Conservation (phyloP, 2,329 filamentous ascomycete species). For the Talaromyces atroroseus region DNA sequence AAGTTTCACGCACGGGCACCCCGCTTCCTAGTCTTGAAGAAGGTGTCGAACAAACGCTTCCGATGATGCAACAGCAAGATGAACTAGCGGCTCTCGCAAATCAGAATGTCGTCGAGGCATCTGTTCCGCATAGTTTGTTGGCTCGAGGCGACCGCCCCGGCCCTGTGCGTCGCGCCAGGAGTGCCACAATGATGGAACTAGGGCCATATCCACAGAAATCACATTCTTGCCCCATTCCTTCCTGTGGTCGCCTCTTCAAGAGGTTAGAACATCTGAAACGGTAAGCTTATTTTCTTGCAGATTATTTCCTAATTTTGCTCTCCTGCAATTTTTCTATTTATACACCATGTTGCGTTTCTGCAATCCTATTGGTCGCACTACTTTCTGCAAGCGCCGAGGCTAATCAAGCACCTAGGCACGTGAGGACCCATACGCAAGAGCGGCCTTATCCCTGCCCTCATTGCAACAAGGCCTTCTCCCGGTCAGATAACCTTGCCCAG, state of each 20-base stretch:
- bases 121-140: conserved; percentile 52
- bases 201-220: conserved; percentile 96
- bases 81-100: conserved; percentile 60
- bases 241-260: conserved; percentile 96
- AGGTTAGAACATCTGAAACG: conserved; percentile 97
- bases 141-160: conserved; percentile 59
- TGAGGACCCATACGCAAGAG: conserved; percentile 98
- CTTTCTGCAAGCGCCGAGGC: conserved; percentile 46
- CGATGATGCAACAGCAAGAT: conserved; percentile 48
- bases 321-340: conserved; percentile 20
- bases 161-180: conserved; percentile 82
- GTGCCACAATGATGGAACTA: conserved; percentile 93
- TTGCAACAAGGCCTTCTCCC: conserved; percentile 97
- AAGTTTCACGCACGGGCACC: conserved; percentile 82
- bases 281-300: conserved; percentile 53
- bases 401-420: conserved; percentile 67
- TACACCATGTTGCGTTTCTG: conserved; percentile 9
- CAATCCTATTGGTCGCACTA: conserved; percentile 25
- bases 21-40: conserved; percentile 79
- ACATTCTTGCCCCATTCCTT: conserved; percentile 98
- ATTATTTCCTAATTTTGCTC: not conserved
- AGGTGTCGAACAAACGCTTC: conserved; percentile 67
- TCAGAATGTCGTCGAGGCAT: conserved; percentile 55
- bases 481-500: conserved; percentile 98
- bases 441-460: conserved; percentile 95